These are phyloP conservation scores for Auriscalpium microsporum DNA, from an alignment of 768 basidiomycete genomes.

Conservation along the genomic window DNA sequence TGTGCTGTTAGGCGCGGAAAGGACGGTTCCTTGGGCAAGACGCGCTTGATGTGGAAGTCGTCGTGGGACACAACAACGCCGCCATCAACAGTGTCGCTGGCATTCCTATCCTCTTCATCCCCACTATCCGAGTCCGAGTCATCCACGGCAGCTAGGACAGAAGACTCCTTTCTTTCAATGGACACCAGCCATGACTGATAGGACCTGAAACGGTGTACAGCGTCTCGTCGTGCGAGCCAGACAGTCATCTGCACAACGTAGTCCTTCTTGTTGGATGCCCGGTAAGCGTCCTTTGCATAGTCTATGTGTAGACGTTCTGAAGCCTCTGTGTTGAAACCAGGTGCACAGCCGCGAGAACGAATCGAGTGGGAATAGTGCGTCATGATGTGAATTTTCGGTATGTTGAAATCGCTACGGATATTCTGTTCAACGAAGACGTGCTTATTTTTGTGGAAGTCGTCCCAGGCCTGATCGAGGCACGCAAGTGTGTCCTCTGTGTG, in stretches of 20 bases:
- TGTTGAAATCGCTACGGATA: constrained; percentile 28
- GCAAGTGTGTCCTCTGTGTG: constrained; percentile 25
- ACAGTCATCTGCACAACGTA: constrained; percentile 30
- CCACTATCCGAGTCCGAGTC: background rate
- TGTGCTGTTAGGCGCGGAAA: background rate
- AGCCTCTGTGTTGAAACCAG: constrained; percentile 33
- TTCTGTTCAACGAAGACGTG: constrained; percentile 26
- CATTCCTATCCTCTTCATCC: background rate
- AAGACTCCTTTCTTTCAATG: background rate
- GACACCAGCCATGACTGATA: constrained; percentile 17
- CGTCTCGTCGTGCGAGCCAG: constrained; percentile 27
- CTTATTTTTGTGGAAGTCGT: constrained; percentile 32
- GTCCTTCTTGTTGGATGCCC: constrained; percentile 27
- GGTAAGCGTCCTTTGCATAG: constrained; percentile 30
- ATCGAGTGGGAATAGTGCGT: constrained; percentile 29
- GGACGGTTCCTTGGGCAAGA: background rate
- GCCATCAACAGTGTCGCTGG: background rate
- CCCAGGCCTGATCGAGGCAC: constrained; percentile 19
- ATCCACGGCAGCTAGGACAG: background rate
- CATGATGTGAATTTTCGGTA: constrained; percentile 34
- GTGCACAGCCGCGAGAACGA: constrained; percentile 25
- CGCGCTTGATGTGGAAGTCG: background rate
- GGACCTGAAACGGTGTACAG: constrained; percentile 10
- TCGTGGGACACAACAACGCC: background rate
- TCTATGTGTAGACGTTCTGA: constrained; percentile 36